These are phyloP conservation scores for Chloropicon primus DNA, from an alignment of 139 green algal species.

Conservation along the genomic window DNA sequence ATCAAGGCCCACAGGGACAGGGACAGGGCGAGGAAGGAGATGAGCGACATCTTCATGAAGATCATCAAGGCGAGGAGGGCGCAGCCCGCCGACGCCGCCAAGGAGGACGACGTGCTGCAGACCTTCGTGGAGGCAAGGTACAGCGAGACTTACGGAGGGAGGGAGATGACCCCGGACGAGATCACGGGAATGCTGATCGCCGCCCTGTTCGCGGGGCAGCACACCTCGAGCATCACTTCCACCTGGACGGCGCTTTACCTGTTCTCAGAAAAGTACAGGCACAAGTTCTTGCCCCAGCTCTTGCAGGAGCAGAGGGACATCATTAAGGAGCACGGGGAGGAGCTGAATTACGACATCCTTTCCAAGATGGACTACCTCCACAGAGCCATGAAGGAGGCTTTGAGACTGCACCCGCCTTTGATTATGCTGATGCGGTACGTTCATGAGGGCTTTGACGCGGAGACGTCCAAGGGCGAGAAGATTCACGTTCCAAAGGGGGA, in stretches of 20 bases:
- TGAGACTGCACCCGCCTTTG: conserved; percentile 89
- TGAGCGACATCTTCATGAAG: conserved; percentile 64
- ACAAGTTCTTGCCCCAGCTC: conserved; percentile 17
- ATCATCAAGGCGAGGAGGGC: conserved; percentile 60
- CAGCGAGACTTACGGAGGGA: conserved; percentile 57
- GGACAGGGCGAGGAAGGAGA: conserved; percentile 51
- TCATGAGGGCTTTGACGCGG: conserved; percentile 76
- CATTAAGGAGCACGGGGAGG: conserved; percentile 49
- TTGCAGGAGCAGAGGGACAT: conserved; percentile 55
- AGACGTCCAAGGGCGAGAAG: conserved; percentile 20
- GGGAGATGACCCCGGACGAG: conserved; percentile 71
- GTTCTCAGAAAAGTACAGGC: conserved; percentile 35
- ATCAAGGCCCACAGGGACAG: conserved; percentile 71
- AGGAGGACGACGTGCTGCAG: conserved; percentile 86
- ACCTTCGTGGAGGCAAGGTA: conserved; percentile 84
- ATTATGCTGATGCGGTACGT: conserved; percentile 86
- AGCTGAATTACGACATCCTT: conserved; percentile 68
- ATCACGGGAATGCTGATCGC: conserved; percentile 96
- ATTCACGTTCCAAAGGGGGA: conserved; percentile 70
- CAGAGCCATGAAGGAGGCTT: conserved; percentile 61
- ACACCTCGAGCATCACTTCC: conserved; percentile 90
- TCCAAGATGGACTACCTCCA: conserved; percentile 82
- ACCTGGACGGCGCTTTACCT: conserved; percentile 78
- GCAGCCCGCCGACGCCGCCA: conserved; percentile 15
- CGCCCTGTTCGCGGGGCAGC: conserved; percentile 91